Conservation (phyloP, 2,329 filamentous ascomycete genomes). For the Mycosphaerella sp. region DNA sequence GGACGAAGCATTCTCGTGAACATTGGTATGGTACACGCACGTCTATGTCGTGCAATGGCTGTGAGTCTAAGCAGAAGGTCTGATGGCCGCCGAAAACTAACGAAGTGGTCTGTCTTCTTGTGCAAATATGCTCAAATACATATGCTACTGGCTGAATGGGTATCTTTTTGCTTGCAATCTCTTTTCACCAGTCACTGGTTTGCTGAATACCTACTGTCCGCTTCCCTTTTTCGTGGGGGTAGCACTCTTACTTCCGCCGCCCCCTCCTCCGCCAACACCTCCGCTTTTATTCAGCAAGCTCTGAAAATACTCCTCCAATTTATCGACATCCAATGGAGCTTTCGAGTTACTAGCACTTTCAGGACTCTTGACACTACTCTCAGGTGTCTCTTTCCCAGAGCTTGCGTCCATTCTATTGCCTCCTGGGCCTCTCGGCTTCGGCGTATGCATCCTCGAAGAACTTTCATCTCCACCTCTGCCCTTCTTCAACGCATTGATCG, state of each 20-base stretch:
- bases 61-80: no score
- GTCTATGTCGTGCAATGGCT: no score
- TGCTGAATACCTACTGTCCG: no score
- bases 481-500: conserved; percentile 32
- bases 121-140: no score
- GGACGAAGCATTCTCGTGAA: no score
- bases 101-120: no score
- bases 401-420: conserved; percentile 12
- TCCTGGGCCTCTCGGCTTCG: conserved; percentile 15
- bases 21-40: no score
- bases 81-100: no score
- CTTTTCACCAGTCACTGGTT: no score
- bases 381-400: conserved; percentile 8
- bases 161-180: no score
- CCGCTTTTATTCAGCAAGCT: conserved; percentile 51
- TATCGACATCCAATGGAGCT: conserved; percentile 48
- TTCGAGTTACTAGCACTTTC: conserved; percentile 33
- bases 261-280: conserved; percentile 15
- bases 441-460: conserved; percentile 12
- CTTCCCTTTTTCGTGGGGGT: conserved; percentile 16
- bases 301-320: conserved; percentile 55
- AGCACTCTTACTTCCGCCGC: conserved; percentile 9
- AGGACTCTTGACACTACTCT: conserved; percentile 13
- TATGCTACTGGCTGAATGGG: no score
- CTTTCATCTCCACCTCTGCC: conserved; percentile 7